A percentile compares a stretch with the other conserved stretches of the same genome.
Conservation (phyloP, 2,329 filamentous ascomycete species). For the Aspergillus proliferans region DNA sequence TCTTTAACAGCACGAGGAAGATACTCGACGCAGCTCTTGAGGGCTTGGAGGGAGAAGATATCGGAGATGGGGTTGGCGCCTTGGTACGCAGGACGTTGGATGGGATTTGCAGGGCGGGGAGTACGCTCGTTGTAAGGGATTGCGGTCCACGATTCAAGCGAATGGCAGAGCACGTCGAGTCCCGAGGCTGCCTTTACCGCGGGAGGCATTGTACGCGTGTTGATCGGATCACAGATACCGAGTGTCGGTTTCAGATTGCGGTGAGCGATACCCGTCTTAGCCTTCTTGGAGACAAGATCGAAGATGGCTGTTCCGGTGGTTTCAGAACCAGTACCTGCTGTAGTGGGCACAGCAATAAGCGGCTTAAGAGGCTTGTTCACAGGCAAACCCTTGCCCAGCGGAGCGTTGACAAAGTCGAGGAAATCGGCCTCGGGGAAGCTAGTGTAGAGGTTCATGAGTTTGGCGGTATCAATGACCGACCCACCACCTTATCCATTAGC, state of each 20-base stretch:
- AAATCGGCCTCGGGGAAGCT: slow-evolving; percentile 89
- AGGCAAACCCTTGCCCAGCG: slow-evolving; percentile 74
- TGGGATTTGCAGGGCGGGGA: slow-evolving; percentile 80
- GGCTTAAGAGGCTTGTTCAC: slow-evolving; percentile 66
- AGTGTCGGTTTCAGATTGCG: slow-evolving; percentile 91
- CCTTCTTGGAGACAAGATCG: slow-evolving; percentile 79
- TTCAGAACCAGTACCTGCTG: slow-evolving; percentile 81
- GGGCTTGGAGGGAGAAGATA: slow-evolving; percentile 85
- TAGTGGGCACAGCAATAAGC: slow-evolving; percentile 77
- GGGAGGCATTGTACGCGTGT: slow-evolving; percentile 92
- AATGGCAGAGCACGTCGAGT: slow-evolving; percentile 90
- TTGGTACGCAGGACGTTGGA: slow-evolving; percentile 88
- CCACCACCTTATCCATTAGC: slow-evolving; percentile 52
- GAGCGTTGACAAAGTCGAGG: slow-evolving; percentile 95
- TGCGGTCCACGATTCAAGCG: slow-evolving; percentile 93
- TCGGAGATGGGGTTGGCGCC: slow-evolving; percentile 97
- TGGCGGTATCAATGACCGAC: slow-evolving; percentile 95
- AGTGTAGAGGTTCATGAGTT: slow-evolving; percentile 96
- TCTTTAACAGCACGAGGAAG: slow-evolving; percentile 80
- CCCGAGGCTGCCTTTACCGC: slow-evolving; percentile 89
- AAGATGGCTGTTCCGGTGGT: slow-evolving; percentile 98
- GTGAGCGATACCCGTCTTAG: slow-evolving; percentile 94
- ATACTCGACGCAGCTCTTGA: slow-evolving; percentile 81
- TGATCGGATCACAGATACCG: slow-evolving; percentile 78
- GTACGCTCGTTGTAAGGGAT: slow-evolving; percentile 86